Evolutionary conservation across 495 filamentous ascomycete genomes (phyloP), one percentile per base, ranked within the genome.

Genomic region (Penicillium angulare): DNA sequence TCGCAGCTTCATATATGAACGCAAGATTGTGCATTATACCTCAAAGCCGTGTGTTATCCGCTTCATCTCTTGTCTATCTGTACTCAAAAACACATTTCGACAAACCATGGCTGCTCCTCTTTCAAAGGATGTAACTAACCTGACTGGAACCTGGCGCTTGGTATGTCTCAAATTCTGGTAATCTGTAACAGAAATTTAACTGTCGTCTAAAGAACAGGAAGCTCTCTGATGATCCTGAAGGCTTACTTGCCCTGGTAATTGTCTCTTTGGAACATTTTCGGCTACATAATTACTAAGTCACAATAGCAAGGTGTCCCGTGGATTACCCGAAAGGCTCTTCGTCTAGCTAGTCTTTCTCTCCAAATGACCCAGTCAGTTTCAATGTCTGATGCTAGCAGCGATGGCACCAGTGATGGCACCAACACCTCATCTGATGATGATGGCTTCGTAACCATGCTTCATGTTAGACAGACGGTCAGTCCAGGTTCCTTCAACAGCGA

Each of bases 221-320:
- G 22, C 8, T 60, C 5, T 63, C 60, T 2, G 51, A 55, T 43
- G 56, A 63, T 18, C 56, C 60, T 1, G 60, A 60, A 24, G 36
- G 46, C 7, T 31, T 63, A 0, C 54, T 63, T 16, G 39, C 23
- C 3, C 27, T 60, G 56, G 59, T 62, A 56, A 1, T 12, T 7
- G 12, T 34, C 21, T 1, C 5, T 9, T 23, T 7, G 24, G 18
- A n/a, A 6, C 5, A 9, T 3, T 21, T 38, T 23, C 12, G 21
- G 1, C 2, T 22, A 10, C 3, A 1, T 7, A 4, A 34, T 26
- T 31, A 15, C 48, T 49, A 31, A 47, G 0, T 2, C 12, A 16
- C 16, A 40, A 34, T 27, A 63, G 60, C 60, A 63, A 60, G 53
- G 53, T 5, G 59, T 60, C 7, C 56, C 56, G 16, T 57, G 52